Evolutionary conservation across 768 basidiomycete genomes (phyloP).

Genomic region (Cantharellus anzutake): DNA sequence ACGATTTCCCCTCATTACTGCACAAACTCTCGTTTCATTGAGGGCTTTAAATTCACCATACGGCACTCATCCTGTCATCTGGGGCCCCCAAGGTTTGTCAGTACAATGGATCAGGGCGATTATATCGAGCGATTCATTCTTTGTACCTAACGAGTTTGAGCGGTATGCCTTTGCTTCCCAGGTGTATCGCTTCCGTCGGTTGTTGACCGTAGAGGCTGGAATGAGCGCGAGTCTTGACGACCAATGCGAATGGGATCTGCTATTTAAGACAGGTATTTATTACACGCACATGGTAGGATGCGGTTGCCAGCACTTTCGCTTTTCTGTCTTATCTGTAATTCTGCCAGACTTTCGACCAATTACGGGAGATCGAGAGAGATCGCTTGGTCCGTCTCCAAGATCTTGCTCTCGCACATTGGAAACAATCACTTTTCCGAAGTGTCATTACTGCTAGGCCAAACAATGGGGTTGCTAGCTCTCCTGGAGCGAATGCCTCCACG

Average conservation of each 20-base stretch:
- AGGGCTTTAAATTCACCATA: neutral
- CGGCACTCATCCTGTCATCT: slow-evolving; percentile 32
- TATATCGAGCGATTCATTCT: slow-evolving; percentile 60
- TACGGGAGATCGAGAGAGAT: slow-evolving; percentile 55
- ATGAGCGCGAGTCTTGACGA: slow-evolving; percentile 9
- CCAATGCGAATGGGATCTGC: slow-evolving; percentile 44
- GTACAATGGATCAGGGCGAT: slow-evolving; percentile 56
- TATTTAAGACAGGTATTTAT: slow-evolving; percentile 66
- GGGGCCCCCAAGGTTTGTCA: slow-evolving; percentile 56
- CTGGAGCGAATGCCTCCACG: neutral
- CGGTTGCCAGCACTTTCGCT: neutral
- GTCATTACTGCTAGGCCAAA: slow-evolving; percentile 4
- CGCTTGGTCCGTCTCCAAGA: slow-evolving; percentile 47
- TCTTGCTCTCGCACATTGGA: slow-evolving; percentile 68
- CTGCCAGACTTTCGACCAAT: slow-evolving; percentile 56
- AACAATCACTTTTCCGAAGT: slow-evolving; percentile 34
- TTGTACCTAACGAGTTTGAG: slow-evolving; percentile 57
- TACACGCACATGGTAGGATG: slow-evolving; percentile 65
- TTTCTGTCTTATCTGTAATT: slow-evolving; percentile 6
- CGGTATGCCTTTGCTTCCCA: slow-evolving; percentile 61
- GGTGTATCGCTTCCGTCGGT: slow-evolving; percentile 49
- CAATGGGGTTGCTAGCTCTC: neutral
- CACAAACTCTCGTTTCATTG: neutral
- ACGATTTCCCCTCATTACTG: neutral
- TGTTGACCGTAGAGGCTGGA: slow-evolving; percentile 4